Base-by-base conservation (phyloP, 208 protist genomes). In the Acanthamoeba culbertsoni region DNA sequence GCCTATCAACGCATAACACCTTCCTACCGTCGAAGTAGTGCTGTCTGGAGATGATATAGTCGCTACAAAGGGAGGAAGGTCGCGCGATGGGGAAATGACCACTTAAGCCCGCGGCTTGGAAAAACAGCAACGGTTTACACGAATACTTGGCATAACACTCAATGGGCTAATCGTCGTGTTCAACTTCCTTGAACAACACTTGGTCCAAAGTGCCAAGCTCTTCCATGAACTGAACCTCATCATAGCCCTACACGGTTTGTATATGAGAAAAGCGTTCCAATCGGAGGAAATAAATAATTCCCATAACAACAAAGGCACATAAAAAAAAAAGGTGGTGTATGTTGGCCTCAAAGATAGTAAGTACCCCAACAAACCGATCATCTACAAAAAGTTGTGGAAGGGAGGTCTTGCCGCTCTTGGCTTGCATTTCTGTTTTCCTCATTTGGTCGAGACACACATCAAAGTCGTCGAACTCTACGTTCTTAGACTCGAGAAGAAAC, bases 381-480 rank as follows among this genome's bases (percentile, higher is more conserved):
- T 92, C 59, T 0, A 92, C 59, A 33, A 92, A 92, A 57, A 92
- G 86, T 51, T 92, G 86, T 5, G 86, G 86, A 7, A 92, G 37
- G 55, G 59, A 45, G 62, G 40, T 37, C 43, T 92, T 75, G 57
- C 86, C 86, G 42, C 86, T 92, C 46, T 92, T 92, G 35, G 51
- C 86, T 35, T 77, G 59, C 86, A 92, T 92, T 43, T 92, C 86
- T 26, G 51, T 57, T 42, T 75, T 92, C 0, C 86, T 31, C 86
- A 92, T 92, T 23, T 65, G 57, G 42, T 92, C 86, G 57, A 92
- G 51, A 18, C 31, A 77, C 59, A 92, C 86, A 20, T 92, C 86
- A 33, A 75, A 92, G 26, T 92, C 86, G 16, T 92, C 86, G 46
- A 77, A 92, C 43, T 75, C 37, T 10, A 92, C 40, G 5, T 57